Evolutionary conservation across 2,329 filamentous ascomycete genomes (phyloP), one percentile per base, ranked within the genome.

Genomic region (Pyrenophora teres): DNA sequence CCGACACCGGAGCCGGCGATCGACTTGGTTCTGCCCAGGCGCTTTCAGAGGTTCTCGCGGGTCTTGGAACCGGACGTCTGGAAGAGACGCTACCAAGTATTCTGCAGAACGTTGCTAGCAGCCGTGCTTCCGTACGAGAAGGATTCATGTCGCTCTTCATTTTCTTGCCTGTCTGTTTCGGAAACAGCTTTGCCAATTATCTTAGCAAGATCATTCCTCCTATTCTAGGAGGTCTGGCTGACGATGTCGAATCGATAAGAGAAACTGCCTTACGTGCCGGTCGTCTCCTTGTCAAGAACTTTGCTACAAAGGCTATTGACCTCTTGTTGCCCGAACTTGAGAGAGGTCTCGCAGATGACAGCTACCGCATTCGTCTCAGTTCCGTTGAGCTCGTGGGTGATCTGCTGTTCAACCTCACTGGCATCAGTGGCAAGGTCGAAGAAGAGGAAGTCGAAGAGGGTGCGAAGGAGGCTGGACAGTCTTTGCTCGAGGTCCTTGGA

Each of bases 71-170:
- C 1, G 84, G 88, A 43, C 89, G 94, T 62, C 79, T 99, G 62
- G 94, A 99, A 74, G 95, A 99, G 76, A 97, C 92, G 4, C 80
- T 99, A 39, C 95, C 94, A 33, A 97, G 93, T 10, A 96, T 99
- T 64, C 78, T 99, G 35, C 93, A 97, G 68, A 99, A 99, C 68
- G 93, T 96, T 60, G 87, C 91, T 63, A 97, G 93, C 66, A 85
- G 88, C 62, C 97, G 96, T 76, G 74, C 94, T 15, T 86, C 92
- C 47, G 91, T 99, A 59, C 87, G 94, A 65, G 94, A 99, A 80
- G 94, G 94, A 39, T 99, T 99, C 79, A 99, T 99, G 94, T 97
- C 94, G 6, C 83, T 99, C 35, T 99, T 99, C 77, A 97, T 99
- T 62, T 99, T 97, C 83, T 85, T 99, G 78, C 94, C 94, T 10